Evolutionary conservation across 2,329 filamentous ascomycete species (phyloP).

Genomic region (Rhynchosporium secalis): DNA sequence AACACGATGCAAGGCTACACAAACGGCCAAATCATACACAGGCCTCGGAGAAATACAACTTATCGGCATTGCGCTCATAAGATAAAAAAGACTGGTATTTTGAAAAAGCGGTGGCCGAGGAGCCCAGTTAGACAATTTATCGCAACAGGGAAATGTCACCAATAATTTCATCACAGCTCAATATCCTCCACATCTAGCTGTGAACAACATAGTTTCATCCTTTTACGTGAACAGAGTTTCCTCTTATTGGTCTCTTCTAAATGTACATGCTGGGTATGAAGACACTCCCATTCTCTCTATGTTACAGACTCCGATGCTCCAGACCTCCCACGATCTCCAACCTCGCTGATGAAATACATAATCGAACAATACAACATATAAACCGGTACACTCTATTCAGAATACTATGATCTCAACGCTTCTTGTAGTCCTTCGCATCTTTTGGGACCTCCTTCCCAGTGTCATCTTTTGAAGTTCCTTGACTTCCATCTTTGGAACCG

Average conservation of each 20-base stretch:
- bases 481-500: constrained; percentile 12
- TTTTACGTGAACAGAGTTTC: constrained; percentile 27
- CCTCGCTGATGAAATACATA: constrained; percentile 30
- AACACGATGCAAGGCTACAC: constrained; percentile 8
- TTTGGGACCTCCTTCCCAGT: neutral
- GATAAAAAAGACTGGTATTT: neutral
- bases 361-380: constrained; percentile 16
- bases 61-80: neutral
- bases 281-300: constrained; percentile 8
- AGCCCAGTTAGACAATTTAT: neutral
- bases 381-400: constrained; percentile 16
- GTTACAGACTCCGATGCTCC: constrained; percentile 30
- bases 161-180: neutral
- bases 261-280: constrained; percentile 27
- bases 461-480: constrained; percentile 13
- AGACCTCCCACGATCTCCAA: constrained; percentile 19
- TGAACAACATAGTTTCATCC: neutral
- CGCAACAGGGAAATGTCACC: neutral
- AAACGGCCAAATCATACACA: neutral
- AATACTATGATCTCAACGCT: constrained; percentile 20
- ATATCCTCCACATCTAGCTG: neutral
- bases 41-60: constrained; percentile 1
- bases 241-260: constrained; percentile 25
- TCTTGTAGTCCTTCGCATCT: constrained; percentile 30
- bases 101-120: neutral